phyloP scores from a whole-genome alignment of 2,329 filamentous ascomycete genomes.

The Didymella sp. region DNA sequence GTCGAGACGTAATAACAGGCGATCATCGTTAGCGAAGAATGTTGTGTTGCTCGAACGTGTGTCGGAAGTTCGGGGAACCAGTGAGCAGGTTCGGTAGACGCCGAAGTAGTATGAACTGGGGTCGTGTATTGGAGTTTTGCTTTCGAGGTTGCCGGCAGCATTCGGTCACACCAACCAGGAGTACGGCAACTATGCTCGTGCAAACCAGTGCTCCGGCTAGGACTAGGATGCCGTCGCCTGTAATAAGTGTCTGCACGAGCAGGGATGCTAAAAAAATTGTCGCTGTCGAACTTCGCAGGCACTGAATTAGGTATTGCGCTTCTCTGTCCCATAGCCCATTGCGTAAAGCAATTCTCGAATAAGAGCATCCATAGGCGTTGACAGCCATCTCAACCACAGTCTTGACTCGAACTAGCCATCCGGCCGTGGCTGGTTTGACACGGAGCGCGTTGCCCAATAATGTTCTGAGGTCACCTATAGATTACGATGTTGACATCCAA shows the following conservation, averaged over 20 bases:
- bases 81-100: neutral
- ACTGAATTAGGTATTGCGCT: neutral
- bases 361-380: neutral
- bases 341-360: neutral
- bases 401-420: neutral
- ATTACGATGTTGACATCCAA: neutral
- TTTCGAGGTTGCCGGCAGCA: slow-evolving; percentile 1
- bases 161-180: slow-evolving; percentile 1
- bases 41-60: neutral
- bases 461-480: too few relatives aligned
- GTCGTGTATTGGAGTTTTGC: neutral
- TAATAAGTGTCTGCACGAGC: neutral
- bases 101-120: slow-evolving; percentile 1
- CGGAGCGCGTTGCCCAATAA: neutral
- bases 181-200: slow-evolving; percentile 3
- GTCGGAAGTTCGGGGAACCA: neutral
- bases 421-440: neutral
- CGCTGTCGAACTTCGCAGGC: neutral
- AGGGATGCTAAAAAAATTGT: neutral
- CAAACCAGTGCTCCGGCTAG: neutral
- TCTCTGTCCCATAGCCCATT: neutral
- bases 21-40: neutral
- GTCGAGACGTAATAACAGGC: neutral
- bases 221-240: neutral
- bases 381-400: neutral